Evolutionary conservation across 345 rosid species (phyloP), one percentile per base, ranked within the genome.

Genomic region (Kernera saxatilis): DNA sequence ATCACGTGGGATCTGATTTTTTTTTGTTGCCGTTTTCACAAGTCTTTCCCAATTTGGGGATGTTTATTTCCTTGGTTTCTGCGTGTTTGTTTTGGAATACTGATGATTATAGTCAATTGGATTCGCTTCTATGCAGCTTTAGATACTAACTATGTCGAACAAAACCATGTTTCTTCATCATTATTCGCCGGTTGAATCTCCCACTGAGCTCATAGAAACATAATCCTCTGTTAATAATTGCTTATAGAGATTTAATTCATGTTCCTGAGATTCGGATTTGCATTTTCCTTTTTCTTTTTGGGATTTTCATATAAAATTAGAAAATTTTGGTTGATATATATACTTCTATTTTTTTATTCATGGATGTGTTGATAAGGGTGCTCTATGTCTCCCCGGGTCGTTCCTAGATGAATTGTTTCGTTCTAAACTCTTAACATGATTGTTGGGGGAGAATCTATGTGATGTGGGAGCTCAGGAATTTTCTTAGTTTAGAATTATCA

Each of bases 1-100:
- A 13, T 76, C 75, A 76, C 75, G 71, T 70, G 79, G 67, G 71
- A 70, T 76, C 75, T 63, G 71, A 62, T 55, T 63, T 53, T 63
- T 61, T n/a, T n/a, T 39, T 10, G 56, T 75, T 70, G 67, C 71
- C 61, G 60, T 45, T 0, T 70, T 64, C 7, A 63, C 71, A 76
- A 55, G 75, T 69, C 41, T 76, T 76, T 48, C 67, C 71, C 71
- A 17, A 70, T 70, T 63, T 48, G 75, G 43, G 13, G 11, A 37
- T 35, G 52, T 54, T 37, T 54, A 50, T n/a, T 3, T 5, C 60
- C 36, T 60, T 64, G 7, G 4, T 53, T 41, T 61, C 46, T 48
- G 37, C 22, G 55, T 17, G 3, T 30, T 30, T 52, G 55, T 41
- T 58, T 68, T 73, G 49, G 70, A 52, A 7, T 23, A 30, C 5